phyloP scores from a whole-genome alignment of 169 alveolate species.

The Babesia caballi region DNA sequence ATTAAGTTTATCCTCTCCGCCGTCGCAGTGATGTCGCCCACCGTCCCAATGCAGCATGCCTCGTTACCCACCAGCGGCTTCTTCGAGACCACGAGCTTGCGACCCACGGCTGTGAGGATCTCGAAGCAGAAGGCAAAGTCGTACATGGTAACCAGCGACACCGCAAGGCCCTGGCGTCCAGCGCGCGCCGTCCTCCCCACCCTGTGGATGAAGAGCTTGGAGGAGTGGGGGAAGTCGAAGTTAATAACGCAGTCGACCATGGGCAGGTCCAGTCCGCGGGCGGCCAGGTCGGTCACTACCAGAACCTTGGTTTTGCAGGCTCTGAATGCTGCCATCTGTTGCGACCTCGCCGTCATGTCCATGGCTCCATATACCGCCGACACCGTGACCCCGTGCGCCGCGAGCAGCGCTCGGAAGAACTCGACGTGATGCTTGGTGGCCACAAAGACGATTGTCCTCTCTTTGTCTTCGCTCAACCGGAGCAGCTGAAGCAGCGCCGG shows the following conservation, averaged over 20 bases:
- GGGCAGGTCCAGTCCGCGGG: slow-evolving; percentile 98
- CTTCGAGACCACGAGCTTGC: slow-evolving; percentile 10
- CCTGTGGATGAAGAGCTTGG: slow-evolving; percentile 96
- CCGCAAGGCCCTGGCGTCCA: slow-evolving; percentile 79
- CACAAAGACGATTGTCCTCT: slow-evolving; percentile 45
- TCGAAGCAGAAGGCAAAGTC: slow-evolving; percentile 55
- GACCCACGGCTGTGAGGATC: slow-evolving; percentile 24
- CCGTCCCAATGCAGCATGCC: slow-evolving; percentile 44
- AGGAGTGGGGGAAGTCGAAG: slow-evolving; percentile 94
- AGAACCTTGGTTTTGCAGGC: slow-evolving; percentile 43
- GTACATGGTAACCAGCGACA: slow-evolving; percentile 53
- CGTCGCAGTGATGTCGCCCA: slow-evolving; percentile 16
- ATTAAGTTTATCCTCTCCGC: slow-evolving; percentile 35
- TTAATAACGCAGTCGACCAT: slow-evolving; percentile 94
- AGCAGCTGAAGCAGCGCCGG: slow-evolving; percentile 34
- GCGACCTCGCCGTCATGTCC: slow-evolving; percentile 62
- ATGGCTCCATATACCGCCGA: slow-evolving; percentile 62
- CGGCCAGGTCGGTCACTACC: slow-evolving; percentile 97
- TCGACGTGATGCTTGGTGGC: slow-evolving; percentile 69
- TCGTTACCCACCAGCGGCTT: slow-evolving; percentile 28
- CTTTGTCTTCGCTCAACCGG: background rate
- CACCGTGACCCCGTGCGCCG: slow-evolving; percentile 1
- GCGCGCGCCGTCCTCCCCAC: slow-evolving; percentile 99
- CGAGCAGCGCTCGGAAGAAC: slow-evolving; percentile 49
- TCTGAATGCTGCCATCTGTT: slow-evolving; percentile 50